Conservation (phyloP, 1,139 yeast species). For the Magnusiomyces ingens region DNA sequence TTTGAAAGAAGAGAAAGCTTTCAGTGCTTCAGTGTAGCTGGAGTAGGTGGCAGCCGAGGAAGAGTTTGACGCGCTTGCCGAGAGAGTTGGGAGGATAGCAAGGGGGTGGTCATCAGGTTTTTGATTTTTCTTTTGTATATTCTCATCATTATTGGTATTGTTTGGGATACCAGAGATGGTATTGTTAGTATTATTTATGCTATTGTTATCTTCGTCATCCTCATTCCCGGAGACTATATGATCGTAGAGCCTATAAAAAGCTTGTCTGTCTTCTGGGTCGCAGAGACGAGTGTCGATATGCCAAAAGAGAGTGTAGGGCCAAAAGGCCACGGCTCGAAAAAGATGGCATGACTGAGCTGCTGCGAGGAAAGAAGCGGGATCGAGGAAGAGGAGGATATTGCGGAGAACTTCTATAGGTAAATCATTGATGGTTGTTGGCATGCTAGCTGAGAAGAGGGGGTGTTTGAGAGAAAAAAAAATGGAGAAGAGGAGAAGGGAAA, state of each 20-base stretch:
- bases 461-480: no score
- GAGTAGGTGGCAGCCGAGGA: no score
- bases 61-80: neutral
- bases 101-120: no score
- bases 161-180: neutral
- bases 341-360: constrained; percentile 13
- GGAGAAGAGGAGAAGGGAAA: no score
- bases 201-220: neutral
- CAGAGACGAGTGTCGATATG: constrained; percentile 11
- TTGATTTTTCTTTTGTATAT: no score
- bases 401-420: constrained; percentile 16
- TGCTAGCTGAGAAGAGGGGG: no score
- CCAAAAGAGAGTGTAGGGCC: constrained; percentile 16
- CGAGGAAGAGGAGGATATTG: constrained; percentile 10
- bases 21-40: neutral
- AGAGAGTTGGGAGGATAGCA: no score
- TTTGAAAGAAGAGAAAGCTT: neutral
- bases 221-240: constrained; percentile 1
- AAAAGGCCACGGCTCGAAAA: constrained; percentile 15
- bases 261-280: constrained; percentile 4
- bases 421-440: constrained; percentile 10
- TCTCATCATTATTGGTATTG: neutral
- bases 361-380: constrained; percentile 13
- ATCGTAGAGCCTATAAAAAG: constrained; percentile 7
- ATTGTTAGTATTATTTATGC: neutral